Percentiles rank a stretch among this genome's conserved stretches.
Conservation (phyloP, 176 grass and related monocot species). For the Raddia distichophylla region DNA sequence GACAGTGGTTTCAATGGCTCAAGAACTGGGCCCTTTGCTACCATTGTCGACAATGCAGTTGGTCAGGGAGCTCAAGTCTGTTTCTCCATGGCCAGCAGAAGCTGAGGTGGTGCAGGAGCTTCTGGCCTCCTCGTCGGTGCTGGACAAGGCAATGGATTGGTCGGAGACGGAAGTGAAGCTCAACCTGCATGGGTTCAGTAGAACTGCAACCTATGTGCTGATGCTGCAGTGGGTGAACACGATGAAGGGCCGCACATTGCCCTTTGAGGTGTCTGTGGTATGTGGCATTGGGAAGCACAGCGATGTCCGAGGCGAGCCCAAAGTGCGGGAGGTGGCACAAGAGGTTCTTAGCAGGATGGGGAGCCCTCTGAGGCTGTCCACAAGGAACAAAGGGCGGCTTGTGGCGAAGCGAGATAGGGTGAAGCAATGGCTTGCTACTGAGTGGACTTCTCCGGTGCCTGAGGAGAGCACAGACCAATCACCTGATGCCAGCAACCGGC, state of each 20-base stretch:
- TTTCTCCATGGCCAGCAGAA: constrained; percentile 45
- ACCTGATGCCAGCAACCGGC: not conserved
- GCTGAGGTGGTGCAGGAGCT: constrained; percentile 68
- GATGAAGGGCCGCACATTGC: constrained; percentile 34
- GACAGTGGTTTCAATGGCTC: constrained; percentile 38
- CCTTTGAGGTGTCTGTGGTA: constrained; percentile 70
- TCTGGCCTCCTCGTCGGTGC: constrained; percentile 46
- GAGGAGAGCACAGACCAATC: constrained; percentile 35
- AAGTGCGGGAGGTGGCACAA: constrained; percentile 63
- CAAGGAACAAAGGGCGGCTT: constrained; percentile 70
- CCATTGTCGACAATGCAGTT: constrained; percentile 51
- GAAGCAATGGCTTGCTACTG: constrained; percentile 62
- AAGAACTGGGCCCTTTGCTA: constrained; percentile 41
- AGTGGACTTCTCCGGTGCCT: constrained; percentile 6
- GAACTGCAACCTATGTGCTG: constrained; percentile 64
- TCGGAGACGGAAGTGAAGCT: constrained; percentile 71
- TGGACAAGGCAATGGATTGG: constrained; percentile 64
- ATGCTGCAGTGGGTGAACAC: constrained; percentile 78
- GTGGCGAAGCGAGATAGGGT: constrained; percentile 59
- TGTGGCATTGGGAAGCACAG: constrained; percentile 83
- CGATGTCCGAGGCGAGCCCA: constrained; percentile 60
- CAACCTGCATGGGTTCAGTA: constrained; percentile 82
- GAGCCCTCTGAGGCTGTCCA: constrained; percentile 64
- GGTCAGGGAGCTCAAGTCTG: constrained; percentile 50
- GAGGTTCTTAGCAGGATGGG: constrained; percentile 66